Base-by-base conservation (phyloP, 139 green algal species). In the Chlamydomonas eustigma region DNA sequence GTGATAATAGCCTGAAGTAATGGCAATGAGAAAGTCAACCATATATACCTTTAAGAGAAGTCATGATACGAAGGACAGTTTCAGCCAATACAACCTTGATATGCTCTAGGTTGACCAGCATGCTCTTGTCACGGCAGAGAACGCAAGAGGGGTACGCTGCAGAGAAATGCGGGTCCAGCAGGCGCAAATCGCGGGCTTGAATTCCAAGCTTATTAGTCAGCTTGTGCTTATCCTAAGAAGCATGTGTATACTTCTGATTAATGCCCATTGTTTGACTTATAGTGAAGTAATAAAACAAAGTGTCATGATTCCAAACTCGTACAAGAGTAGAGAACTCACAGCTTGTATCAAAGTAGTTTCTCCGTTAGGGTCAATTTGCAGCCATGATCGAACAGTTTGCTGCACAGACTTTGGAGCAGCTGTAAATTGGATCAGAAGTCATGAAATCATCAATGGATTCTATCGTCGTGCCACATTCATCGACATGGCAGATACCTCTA, bases 31-130 rank as follows among this genome's bases (percentile, higher is more conserved):
- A 69, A 33, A 5, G 58, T 37, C 24, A 32, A 37, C 5, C 24
- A 24, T 24, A 63, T 63, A 24, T 24, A 63, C 50, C 22, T 24
- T 18, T 24, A 63, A 63, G 50, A 63, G 24, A 28, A 24, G 22
- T 28, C 22, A 18, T n/a, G n/a, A n/a, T n/a, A n/a, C n/a, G n/a
- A n/a, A n/a, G n/a, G n/a, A n/a, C n/a, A n/a, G n/a, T n/a, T 24
- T 24, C 18, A n/a, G n/a, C n/a, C 12, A 58, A 18, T 12, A 58
- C n/a, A n/a, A 71, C 79, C 73, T 90, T 90, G 75, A 91, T 86
- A 77, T 88, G 73, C 85, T 90, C 82, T 72, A 91, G 77, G 75
- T 84, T 86, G 22, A 91, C 78, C 37, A 91, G 81, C 25, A 91
- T 80, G 50, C 81, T 79, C 65, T 79, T 84, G 24, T 90, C 87